A percentile compares a stretch with the other conserved stretches of the same genome.
Evolutionary conservation across 2,329 filamentous ascomycete species (phyloP).

Genomic region (Fusarium multiceps): DNA sequence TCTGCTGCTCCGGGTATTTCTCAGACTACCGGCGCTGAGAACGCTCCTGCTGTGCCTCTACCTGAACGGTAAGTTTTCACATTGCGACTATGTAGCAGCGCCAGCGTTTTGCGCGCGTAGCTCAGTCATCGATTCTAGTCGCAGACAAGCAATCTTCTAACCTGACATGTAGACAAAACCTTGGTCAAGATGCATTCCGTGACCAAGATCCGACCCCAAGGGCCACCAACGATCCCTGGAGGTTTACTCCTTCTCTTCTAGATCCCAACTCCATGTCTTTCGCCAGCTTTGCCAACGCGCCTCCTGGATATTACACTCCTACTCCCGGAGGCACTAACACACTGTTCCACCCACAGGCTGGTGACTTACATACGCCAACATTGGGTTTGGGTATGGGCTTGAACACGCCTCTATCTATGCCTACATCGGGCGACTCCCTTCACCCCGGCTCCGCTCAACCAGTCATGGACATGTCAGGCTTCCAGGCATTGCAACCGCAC

Average conservation of each 20-base stretch:
- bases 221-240: conserved; percentile 82
- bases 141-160: conserved; percentile 22
- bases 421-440: conserved; percentile 73
- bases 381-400: conserved; percentile 80
- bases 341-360: conserved; percentile 83
- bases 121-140: background rate
- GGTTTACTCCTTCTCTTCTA: conserved; percentile 88
- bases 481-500: conserved; percentile 70
- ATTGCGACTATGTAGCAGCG: background rate
- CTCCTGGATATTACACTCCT: conserved; percentile 87
- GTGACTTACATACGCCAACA: conserved; percentile 86
- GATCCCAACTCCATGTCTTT: conserved; percentile 89
- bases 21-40: conserved; percentile 49
- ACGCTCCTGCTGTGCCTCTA: conserved; percentile 37
- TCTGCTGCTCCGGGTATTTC: conserved; percentile 56
- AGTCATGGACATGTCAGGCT: conserved; percentile 74
- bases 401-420: conserved; percentile 83
- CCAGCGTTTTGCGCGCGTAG: background rate
- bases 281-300: conserved; percentile 80
- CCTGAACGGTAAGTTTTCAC: conserved; percentile 46
- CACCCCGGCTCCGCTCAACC: conserved; percentile 63
- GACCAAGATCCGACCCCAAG: conserved; percentile 87
- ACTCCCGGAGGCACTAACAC: conserved; percentile 84
- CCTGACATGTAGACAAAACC: conserved; percentile 34
- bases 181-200: conserved; percentile 56